These are phyloP conservation scores for Mortierella sp. DNA, from an alignment of 371 early-diverging fungal genomes.

Conservation along the genomic window DNA sequence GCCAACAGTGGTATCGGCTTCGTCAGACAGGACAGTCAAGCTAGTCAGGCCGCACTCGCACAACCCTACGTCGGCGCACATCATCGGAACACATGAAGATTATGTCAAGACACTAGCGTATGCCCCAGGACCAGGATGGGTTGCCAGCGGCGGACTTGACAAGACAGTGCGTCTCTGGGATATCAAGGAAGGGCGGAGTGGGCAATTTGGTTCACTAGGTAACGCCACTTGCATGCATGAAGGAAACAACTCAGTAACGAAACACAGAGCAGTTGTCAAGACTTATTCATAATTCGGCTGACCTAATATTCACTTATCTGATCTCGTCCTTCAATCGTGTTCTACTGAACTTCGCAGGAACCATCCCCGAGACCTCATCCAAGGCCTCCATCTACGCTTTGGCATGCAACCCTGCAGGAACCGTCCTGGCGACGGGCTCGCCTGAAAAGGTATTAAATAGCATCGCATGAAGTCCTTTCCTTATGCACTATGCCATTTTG, in stretches of 20 bases:
- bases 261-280: not conserved
- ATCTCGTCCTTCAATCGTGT: not conserved
- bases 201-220: constrained; percentile 46
- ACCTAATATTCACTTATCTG: not conserved
- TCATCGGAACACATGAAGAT: constrained; percentile 90
- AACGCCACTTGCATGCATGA: constrained; percentile 4
- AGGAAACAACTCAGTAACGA: not conserved
- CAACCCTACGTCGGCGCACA: constrained; percentile 61
- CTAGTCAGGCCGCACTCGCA: constrained; percentile 80
- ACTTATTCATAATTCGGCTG: not conserved
- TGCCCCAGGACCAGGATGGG: constrained; percentile 79
- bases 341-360: constrained; percentile 31
- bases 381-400: constrained; percentile 84
- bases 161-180: constrained; percentile 93
- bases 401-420: constrained; percentile 80
- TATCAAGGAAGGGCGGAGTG: constrained; percentile 69
- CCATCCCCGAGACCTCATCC: constrained; percentile 67
- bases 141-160: constrained; percentile 96
- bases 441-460: constrained; percentile 81
- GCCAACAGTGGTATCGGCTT: constrained; percentile 85
- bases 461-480: not conserved
- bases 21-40: constrained; percentile 93
- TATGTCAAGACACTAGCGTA: constrained; percentile 88
- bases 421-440: constrained; percentile 85
- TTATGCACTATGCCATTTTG: not conserved